These are phyloP conservation scores for Metschnikowia rubicola DNA, from an alignment of 805 yeast genomes.

Conservation along the genomic window DNA sequence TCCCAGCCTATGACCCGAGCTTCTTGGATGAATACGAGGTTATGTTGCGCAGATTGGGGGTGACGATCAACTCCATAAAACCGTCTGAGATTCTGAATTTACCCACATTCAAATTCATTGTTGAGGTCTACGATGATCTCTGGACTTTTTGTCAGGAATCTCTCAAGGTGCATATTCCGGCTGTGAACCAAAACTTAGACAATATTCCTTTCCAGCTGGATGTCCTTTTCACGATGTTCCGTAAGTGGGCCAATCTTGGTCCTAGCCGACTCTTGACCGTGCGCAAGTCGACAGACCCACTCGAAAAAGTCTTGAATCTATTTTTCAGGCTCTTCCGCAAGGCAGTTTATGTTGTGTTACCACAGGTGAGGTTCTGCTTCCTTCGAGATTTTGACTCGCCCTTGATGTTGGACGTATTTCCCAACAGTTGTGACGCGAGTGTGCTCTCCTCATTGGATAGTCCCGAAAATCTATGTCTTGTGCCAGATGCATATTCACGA, in stretches of 20 bases:
- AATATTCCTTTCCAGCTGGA: constrained; percentile 32
- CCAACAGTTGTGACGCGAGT: constrained; percentile 21
- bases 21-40: constrained; percentile 28
- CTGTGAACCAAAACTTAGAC: constrained; percentile 20
- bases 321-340: constrained; percentile 33
- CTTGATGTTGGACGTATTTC: constrained; percentile 36
- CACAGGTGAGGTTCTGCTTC: constrained; percentile 40
- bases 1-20: constrained; percentile 33
- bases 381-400: constrained; percentile 41
- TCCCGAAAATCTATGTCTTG: constrained; percentile 13
- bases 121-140: constrained; percentile 24
- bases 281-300: constrained; percentile 24
- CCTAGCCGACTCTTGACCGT: constrained; percentile 30
- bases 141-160: constrained; percentile 23
- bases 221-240: constrained; percentile 31
- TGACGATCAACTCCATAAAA: constrained; percentile 2
- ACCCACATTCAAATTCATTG: constrained; percentile 16
- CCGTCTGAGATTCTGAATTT: constrained; percentile 4
- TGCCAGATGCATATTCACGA: constrained; percentile 15
- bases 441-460: constrained; percentile 22
- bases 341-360: constrained; percentile 32
- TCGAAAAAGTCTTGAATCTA: constrained; percentile 31
- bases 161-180: constrained; percentile 27
- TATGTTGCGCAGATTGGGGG: constrained; percentile 26
- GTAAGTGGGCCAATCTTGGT: constrained; percentile 33